Evolutionary conservation across 257 asterid genomes (phyloP), one percentile per base, ranked within the genome.

Genomic region (Petrea volubilis): DNA sequence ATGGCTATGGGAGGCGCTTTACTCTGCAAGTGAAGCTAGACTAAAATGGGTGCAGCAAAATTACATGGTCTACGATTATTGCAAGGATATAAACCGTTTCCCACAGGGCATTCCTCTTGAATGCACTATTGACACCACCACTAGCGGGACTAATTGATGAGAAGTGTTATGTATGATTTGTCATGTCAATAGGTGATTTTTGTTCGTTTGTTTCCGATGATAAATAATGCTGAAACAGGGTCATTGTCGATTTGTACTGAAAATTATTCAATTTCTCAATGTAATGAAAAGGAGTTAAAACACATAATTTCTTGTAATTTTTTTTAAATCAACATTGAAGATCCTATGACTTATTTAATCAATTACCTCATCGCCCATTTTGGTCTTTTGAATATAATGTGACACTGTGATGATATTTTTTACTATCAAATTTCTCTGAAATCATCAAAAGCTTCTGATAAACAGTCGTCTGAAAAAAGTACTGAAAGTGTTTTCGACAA

Each of bases 1-100:
- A 11, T 78, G 78, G 78, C 10, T 38, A 50, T 50, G 47, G 41
- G 68, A 73, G 21, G 62, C 53, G 9, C 72, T 78, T 5, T 78
- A 78, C 20, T 52, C 72, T 1, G 58, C 29, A 0, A 59, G 70
- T 31, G 74, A 58, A 58, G 70, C 46, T 8, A 68, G 77, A 66
- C 65, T 83, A 31, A 62, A 73, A 57, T 67, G 78, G 82, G 81
- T 78, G 74, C 82, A 76, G n/a, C 59, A 76, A 50, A 81, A 84
- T 66, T 81, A 74, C 68, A 76, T 81, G 86, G 73, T 81, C 0
- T 81, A 81, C 33, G 64, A 84, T 18, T 84, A 81, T 6, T 84
- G 89, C 40, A 5, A 69, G 0, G 88, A 84, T 61, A 11, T 63
- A 11, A 72, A 73, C 28, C 72, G 89, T n/a, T 84, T 78, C 25